Evolutionary conservation across 1,139 yeast genomes (phyloP).

Genomic region (Geotrichum reessii): DNA sequence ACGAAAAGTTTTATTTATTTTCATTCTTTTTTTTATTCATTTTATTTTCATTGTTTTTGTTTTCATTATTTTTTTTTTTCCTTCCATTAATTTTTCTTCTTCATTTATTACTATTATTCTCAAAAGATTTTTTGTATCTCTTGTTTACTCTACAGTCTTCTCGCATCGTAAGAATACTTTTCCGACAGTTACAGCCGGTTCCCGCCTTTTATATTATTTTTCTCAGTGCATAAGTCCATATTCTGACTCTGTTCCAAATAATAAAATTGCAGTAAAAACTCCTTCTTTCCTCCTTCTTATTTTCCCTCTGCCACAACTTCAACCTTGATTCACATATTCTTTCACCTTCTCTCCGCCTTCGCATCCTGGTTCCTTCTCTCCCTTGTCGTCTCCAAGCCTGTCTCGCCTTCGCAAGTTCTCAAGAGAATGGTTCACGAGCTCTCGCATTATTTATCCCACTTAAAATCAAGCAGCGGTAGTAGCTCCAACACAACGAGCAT

Average conservation of each 20-base stretch:
- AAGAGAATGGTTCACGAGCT: background rate
- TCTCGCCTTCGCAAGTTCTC: background rate
- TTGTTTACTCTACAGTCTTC: background rate
- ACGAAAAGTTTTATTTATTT: too few species aligned
- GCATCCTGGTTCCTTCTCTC: background rate
- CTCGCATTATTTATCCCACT: background rate
- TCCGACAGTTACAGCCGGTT: background rate
- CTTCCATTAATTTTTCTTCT: background rate
- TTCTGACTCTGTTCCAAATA: background rate
- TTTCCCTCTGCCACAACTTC: constrained; percentile 3
- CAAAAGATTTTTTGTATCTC: background rate
- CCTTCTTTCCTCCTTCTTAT: background rate
- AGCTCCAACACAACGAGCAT: background rate
- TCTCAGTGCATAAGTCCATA: background rate
- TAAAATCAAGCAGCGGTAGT: background rate
- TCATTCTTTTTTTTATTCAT: too few species aligned
- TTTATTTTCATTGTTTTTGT: background rate
- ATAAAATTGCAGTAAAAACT: background rate
- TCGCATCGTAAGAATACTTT: background rate
- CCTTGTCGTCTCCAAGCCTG: background rate
- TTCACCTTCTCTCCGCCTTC: background rate
- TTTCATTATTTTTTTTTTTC: background rate
- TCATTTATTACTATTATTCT: background rate
- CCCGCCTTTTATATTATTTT: background rate
- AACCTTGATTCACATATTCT: background rate